Evolutionary conservation across 2,329 filamentous ascomycete species (phyloP).

Genomic region (Pyrenochaeta sp.): DNA sequence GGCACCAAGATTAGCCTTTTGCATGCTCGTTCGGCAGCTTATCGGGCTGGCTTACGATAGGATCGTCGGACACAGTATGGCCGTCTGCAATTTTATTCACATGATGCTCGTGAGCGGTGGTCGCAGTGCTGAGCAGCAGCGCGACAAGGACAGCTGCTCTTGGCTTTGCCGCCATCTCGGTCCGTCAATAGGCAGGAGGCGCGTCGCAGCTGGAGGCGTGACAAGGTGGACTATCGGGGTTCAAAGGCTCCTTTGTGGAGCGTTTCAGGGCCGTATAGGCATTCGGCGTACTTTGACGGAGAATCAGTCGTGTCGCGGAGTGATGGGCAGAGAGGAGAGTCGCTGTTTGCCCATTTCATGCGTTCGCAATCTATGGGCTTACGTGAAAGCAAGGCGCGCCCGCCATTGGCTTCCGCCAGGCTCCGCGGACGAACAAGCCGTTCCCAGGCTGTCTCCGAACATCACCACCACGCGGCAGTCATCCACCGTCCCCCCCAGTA

Average conservation of each 20-base stretch:
- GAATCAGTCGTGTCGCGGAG: constrained; percentile 4
- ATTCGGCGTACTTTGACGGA: constrained; percentile 9
- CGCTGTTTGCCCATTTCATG: constrained; percentile 24
- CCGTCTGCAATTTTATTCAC: constrained; percentile 51
- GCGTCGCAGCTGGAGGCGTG: constrained; percentile 1
- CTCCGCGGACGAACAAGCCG: constrained; percentile 9
- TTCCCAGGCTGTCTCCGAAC: constrained; percentile 4
- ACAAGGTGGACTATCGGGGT: constrained; percentile 10
- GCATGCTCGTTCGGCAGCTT: background rate
- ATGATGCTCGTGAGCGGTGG: constrained; percentile 51
- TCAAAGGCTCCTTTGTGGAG: constrained; percentile 25
- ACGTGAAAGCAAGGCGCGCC: constrained; percentile 31
- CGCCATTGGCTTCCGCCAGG: constrained; percentile 29
- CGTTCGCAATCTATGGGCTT: constrained; percentile 33
- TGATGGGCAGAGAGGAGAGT: constrained; percentile 1
- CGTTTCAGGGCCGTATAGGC: constrained; percentile 19
- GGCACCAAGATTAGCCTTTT: constrained; percentile 23
- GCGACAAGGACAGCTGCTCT: constrained; percentile 24
- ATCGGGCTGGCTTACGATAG: constrained; percentile 40
- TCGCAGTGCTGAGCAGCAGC: constrained; percentile 37
- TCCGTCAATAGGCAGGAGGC: constrained; percentile 1
- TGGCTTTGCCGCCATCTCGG: constrained; percentile 18
- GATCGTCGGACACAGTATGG: constrained; percentile 45
- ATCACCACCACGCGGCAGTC: background rate
- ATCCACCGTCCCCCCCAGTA: constrained; percentile 19